Evolutionary conservation across 1,284 basidiomycete genomes (phyloP), one percentile per base, ranked within the genome.

Genomic region (Ceratobasidium sp.): DNA sequence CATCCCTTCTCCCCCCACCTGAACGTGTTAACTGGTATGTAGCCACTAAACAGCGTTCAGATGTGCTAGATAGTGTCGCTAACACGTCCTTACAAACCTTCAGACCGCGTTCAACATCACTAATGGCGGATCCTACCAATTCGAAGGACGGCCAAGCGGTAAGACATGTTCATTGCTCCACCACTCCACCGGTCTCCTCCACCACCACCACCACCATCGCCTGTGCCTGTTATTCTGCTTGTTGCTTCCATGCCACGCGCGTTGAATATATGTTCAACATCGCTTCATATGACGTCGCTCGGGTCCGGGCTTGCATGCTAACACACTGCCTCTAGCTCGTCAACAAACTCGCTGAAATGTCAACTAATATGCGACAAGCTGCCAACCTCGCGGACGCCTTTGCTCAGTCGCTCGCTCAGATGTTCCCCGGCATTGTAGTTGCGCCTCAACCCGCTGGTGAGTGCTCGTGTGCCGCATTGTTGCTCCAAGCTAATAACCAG

Each of bases 61-160:
- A 26, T 32, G 8, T n/a, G 54, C 13, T 28, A 30, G 47, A 47
- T 30, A 66, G 11, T 28, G 21, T 57, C 35, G 26, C 35, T 50
- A 6, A 66, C 62, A 43, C 52, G 32, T n/a, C n/a, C 35, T 32
- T 49, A 1, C 7, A 14, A 38, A 35, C n/a, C 43, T 32, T 26
- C 50, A 57, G 62, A 52, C 35, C 52, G 21, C 41, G 41, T 38
- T 43, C 52, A 55, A 26, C 64, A 44, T 18, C 52, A 55, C 23
- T 52, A 52, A 57, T 69, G 64, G 52, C 64, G 21, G 28, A 69
- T 32, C 64, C 64, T 38, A 44, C 64, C 30, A 54, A 55, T 57
- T n/a, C 52, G 14, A 69, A 69, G 64, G 64, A 69, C 13, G 64
- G 49, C 64, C 64, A 69, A 26, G 50, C 52, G 52, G 64, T 69